Percentiles rank a stretch among this genome's conserved stretches.
These are phyloP conservation scores for Pseudogymnoascus sp. DNA, from an alignment of 2,329 filamentous ascomycete genomes.

Conservation along the genomic window DNA sequence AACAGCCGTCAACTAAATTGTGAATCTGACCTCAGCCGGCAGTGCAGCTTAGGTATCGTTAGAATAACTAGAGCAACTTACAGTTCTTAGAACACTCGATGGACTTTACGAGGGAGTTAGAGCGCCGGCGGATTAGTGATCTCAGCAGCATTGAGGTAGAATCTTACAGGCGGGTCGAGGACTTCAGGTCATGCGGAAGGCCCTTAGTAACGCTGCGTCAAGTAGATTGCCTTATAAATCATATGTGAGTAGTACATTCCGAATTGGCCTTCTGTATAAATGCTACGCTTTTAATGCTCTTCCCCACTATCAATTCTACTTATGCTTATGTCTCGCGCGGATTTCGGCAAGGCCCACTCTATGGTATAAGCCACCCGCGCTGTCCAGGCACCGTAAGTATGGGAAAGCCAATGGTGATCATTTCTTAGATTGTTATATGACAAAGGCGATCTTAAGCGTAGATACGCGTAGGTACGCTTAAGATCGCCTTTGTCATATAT, in stretches of 20 bases:
- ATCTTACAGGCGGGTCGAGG: neutral
- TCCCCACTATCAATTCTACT: neutral
- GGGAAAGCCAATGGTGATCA: neutral
- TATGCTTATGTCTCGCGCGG: neutral
- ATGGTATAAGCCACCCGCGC: neutral
- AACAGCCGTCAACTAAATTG: neutral
- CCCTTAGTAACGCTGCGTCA: neutral
- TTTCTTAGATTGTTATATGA: neutral
- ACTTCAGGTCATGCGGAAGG: neutral
- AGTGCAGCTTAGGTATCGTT: neutral
- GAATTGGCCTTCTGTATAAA: neutral
- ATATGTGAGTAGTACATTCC: neutral
- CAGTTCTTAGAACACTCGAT: neutral
- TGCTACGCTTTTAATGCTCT: neutral
- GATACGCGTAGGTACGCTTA: no score
- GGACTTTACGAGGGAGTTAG: neutral
- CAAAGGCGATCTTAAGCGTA: neutral
- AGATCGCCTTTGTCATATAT: neutral
- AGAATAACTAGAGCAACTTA: neutral
- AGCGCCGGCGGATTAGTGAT: neutral
- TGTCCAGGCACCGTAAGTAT: neutral
- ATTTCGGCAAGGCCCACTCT: neutral
- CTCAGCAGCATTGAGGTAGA: neutral
- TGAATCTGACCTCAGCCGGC: neutral
- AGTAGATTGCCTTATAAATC: neutral